These are phyloP conservation scores for Daedaleopsis nitida DNA, from an alignment of 768 basidiomycete species.

Conservation along the genomic window DNA sequence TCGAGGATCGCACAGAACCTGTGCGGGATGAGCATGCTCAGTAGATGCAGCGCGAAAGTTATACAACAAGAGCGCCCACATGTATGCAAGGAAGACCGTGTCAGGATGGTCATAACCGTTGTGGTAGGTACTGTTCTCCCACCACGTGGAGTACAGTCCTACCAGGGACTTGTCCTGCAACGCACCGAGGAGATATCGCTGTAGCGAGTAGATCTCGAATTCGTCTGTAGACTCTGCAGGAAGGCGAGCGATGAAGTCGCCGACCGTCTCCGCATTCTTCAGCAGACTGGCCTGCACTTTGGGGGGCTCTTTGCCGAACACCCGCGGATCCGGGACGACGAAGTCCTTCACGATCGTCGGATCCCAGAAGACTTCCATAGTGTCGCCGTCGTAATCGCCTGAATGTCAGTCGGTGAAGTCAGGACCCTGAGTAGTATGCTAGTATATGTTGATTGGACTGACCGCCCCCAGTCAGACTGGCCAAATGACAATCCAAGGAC, in stretches of 20 bases:
- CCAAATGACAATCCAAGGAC: constrained; percentile 42
- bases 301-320: constrained; percentile 51
- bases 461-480: constrained; percentile 70
- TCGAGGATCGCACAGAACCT: constrained; percentile 61
- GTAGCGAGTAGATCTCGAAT: constrained; percentile 40
- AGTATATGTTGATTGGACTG: constrained; percentile 11
- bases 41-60: background rate
- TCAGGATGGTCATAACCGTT: constrained; percentile 51
- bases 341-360: constrained; percentile 57
- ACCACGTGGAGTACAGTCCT: constrained; percentile 54
- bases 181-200: constrained; percentile 52
- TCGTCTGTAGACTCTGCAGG: constrained; percentile 24
- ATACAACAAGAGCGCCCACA: constrained; percentile 38
- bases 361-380: constrained; percentile 58
- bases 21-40: too few relatives aligned
- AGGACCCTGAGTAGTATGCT: background rate
- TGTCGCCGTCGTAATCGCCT: constrained; percentile 79
- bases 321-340: constrained; percentile 45
- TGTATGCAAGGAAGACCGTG: constrained; percentile 58
- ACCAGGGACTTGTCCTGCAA: constrained; percentile 48
- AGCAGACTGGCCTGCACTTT: constrained; percentile 44
- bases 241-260: constrained; percentile 39
- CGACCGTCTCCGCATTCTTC: constrained; percentile 46
- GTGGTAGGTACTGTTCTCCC: constrained; percentile 56
- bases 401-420: background rate